Base-by-base conservation (phyloP, 202 grass and related monocot genomes). In the Setaria italica region DNA sequence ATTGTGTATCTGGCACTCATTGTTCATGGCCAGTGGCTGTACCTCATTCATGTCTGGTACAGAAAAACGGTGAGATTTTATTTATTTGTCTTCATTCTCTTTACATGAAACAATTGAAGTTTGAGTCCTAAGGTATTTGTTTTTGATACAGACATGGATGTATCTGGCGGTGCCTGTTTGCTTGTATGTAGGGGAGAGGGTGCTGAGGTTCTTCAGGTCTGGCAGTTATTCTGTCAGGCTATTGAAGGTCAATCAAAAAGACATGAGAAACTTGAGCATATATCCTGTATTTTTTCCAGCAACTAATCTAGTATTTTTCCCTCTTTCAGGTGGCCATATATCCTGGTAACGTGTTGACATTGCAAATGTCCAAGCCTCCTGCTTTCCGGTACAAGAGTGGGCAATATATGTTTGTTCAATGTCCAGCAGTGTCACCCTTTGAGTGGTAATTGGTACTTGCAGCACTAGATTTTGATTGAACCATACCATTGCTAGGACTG, bases 401-500 rank as follows among this genome's bases (percentile, higher is more conserved):
- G 21, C 94, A 99, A 78, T 99, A 99, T 80, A 99, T 99, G 97
- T 99, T 99, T 84, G 94, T 99, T 82, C 92, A 99, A 55, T 99
- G 97, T 85, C 94, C 97, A 85, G 88, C 84, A 21, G 94, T 99
- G 19, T 99, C 97, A 8, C 92, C 93, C 35, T 99, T 99, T 85
- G 97, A 99, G 81, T 99, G 97, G 97, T 99, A 92, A 73, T 79
- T 65, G 35, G 53, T 70, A 32, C 54, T 65, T 71, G 29, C 21
- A 13, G 17, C 29, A 37, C 30, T 56, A 30, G 82, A 67, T 56
- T 43, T 74, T 67, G 70, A 32, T 82, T 35, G 43, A 79, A 74
- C 37, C 42, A 25, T 74, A 30, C 30, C 21, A 25, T 14, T 68
- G 55, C 43, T 83, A 67, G 81, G 29, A 79, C 11, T 49, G 33